A percentile compares a stretch with the other conserved stretches of the same genome.
Conservation (phyloP, 2,329 filamentous ascomycete species). For the Cordyceps cicadae region DNA sequence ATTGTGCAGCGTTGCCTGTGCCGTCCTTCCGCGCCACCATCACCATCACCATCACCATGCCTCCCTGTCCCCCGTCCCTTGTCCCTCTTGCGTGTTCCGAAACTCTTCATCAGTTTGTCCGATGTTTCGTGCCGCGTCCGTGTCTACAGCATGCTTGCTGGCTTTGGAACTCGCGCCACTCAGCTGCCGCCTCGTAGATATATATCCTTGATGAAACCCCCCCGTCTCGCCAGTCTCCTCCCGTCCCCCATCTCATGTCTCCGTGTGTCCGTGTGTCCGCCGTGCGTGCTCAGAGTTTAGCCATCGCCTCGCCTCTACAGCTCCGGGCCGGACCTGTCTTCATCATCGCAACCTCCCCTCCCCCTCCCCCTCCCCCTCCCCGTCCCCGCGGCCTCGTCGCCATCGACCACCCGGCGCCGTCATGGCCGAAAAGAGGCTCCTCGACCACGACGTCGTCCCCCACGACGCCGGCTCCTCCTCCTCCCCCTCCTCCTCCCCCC, state of each 20-base stretch:
- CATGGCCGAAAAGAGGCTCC: constrained; percentile 1
- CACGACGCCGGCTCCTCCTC: not conserved
- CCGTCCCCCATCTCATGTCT: not conserved
- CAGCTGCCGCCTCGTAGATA: not conserved
- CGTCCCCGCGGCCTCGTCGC: not conserved
- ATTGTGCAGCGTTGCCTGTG: not conserved
- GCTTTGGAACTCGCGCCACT: not conserved
- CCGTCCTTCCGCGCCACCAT: not conserved
- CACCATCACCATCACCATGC: too few relatives aligned
- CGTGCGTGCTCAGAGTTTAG: not conserved
- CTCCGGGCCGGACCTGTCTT: not conserved
- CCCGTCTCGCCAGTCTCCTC: too few relatives aligned
- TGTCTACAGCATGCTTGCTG: not conserved
- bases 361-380: too few relatives aligned
- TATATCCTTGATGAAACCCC: not conserved
- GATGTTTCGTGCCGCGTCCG: not conserved
- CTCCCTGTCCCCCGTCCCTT: not conserved
- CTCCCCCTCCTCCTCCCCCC: not conserved
- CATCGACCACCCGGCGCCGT: not conserved
- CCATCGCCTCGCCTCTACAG: not conserved
- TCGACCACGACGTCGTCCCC: not conserved
- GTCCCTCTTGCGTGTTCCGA: too few relatives aligned
- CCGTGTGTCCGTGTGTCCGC: not conserved
- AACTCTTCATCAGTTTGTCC: not conserved
- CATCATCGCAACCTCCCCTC: not conserved